Percentiles rank a stretch among this genome's conserved stretches.
These are phyloP conservation scores for Citeromyces siamensis DNA, from an alignment of 1,139 yeast genomes.

Conservation along the genomic window DNA sequence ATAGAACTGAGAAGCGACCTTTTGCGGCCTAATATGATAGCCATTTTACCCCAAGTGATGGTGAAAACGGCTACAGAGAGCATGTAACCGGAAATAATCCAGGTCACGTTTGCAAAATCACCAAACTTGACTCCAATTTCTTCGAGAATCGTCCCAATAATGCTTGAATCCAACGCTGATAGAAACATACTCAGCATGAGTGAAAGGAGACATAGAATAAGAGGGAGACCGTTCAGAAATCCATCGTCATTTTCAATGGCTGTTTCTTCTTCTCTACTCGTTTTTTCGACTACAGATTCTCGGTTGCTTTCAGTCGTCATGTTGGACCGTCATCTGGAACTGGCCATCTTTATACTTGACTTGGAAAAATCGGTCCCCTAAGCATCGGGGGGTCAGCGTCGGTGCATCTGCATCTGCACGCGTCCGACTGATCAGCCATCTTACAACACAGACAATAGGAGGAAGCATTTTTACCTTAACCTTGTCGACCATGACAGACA, in stretches of 20 bases:
- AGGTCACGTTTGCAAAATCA: conserved; percentile 43
- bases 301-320: not conserved
- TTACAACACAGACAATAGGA: not conserved
- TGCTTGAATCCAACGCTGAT: conserved; percentile 58
- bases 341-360: too few species aligned
- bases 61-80: conserved; percentile 47
- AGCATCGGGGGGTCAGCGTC: too few species aligned
- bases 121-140: conserved; percentile 41
- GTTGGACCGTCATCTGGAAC: too few species aligned
- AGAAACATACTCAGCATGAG: conserved; percentile 38
- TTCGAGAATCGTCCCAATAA: conserved; percentile 45
- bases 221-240: conserved; percentile 28
- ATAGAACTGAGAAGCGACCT: conserved; percentile 34
- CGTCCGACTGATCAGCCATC: too few species aligned
- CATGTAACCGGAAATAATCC: conserved; percentile 51
- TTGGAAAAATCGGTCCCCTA: too few species aligned
- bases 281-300: too few species aligned
- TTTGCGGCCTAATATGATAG: conserved; percentile 53
- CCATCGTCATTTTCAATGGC: not conserved
- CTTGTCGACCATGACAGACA: too few species aligned
- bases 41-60: conserved; percentile 48
- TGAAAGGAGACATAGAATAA: conserved; percentile 29
- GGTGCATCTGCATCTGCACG: too few species aligned
- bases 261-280: not conserved
- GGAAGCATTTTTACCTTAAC: not conserved